Conservation (phyloP, 2,329 filamentous ascomycete species). For the Fusarium sp. region DNA sequence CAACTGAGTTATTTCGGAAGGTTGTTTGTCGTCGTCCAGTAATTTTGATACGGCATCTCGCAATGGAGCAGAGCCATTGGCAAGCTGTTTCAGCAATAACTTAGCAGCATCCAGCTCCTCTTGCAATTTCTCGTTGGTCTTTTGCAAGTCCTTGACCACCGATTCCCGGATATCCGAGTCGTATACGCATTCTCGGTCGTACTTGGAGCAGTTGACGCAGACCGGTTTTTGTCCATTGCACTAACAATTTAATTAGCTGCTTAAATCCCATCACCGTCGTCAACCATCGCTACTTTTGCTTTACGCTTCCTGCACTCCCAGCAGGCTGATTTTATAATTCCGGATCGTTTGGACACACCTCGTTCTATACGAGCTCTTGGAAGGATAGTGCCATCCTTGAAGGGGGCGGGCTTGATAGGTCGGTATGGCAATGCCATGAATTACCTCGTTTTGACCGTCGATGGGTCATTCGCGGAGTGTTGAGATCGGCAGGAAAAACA, state of each 20-base stretch:
- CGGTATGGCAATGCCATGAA: too few species aligned
- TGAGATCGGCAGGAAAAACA: not conserved
- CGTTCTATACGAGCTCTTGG: too few species aligned
- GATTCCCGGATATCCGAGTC: not conserved
- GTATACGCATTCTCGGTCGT: not conserved
- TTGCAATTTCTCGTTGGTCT: not conserved
- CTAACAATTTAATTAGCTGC: not conserved
- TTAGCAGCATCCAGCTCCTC: not conserved
- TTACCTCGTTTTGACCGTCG: not conserved
- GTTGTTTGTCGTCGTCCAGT: not conserved
- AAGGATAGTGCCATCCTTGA: too few species aligned
- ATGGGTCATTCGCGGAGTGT: not conserved
- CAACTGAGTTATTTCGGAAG: not conserved
- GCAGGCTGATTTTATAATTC: too few species aligned
- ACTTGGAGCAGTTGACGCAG: constrained; percentile 7
- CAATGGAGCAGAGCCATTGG: not conserved
- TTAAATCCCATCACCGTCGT: too few species aligned
- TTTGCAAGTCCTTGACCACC: rapidly evolving
- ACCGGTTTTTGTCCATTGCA: constrained; percentile 13
- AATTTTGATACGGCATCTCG: not conserved
- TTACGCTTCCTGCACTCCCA: too few species aligned
- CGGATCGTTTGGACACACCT: too few species aligned
- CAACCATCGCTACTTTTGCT: too few species aligned
- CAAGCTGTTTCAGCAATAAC: not conserved
- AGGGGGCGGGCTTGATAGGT: too few species aligned